A percentile compares a stretch with the other conserved stretches of the same genome.
These are phyloP conservation scores for Eutrema yunnanense DNA, from an alignment of 345 rosid species.

Conservation along the genomic window DNA sequence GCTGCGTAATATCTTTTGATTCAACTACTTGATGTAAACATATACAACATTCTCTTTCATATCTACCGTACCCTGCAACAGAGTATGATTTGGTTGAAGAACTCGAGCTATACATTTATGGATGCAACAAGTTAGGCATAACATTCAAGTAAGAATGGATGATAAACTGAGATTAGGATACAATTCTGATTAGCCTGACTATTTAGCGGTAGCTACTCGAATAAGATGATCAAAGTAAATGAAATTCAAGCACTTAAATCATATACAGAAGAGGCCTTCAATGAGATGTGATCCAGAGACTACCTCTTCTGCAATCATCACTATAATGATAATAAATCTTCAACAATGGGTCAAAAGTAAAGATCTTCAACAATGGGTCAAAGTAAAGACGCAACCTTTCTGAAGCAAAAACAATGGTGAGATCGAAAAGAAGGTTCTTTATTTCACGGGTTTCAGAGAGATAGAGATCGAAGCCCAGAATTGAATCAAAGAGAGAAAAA, in stretches of 20 bases:
- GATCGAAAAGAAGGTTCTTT: neutral
- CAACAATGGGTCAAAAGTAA: neutral
- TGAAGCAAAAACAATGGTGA: neutral
- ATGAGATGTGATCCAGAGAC: conserved; percentile 42
- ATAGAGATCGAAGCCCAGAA: neutral
- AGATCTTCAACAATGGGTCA: neutral
- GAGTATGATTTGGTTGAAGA: neutral
- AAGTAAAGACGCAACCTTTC: neutral
- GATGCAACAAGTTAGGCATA: neutral
- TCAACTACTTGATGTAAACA: no score
- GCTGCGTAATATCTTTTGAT: no score
- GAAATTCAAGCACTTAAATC: neutral
- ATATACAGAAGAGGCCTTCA: neutral
- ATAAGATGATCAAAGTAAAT: neutral
- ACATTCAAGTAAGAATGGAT: neutral
- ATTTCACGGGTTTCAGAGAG: neutral
- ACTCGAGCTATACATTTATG: neutral
- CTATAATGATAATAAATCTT: neutral
- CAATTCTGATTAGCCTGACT: neutral
- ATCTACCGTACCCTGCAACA: no score
- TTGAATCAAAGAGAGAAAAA: neutral
- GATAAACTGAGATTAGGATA: neutral
- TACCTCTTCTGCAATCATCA: conserved; percentile 10
- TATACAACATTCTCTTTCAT: no score
- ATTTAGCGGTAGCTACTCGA: no score